These are phyloP conservation scores for Pythium dissimile DNA, from an alignment of 352 stramenopile genomes.

Conservation along the genomic window DNA sequence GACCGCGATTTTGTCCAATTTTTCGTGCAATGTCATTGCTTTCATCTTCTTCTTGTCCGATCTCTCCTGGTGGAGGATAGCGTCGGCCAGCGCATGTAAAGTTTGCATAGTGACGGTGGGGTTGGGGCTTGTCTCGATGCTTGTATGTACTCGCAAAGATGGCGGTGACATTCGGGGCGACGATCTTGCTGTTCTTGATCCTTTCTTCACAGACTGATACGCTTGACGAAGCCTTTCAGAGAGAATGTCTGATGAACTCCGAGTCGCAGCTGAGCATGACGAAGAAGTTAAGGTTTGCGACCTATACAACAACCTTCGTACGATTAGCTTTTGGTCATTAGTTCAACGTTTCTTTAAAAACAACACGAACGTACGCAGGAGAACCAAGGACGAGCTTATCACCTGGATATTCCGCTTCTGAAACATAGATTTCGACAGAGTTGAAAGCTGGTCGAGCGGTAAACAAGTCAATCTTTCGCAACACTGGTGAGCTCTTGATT, in stretches of 20 bases:
- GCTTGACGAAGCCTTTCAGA: constrained; percentile 43
- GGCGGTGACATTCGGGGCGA: too few species aligned
- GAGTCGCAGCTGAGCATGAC: background rate
- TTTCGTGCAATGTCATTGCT: constrained; percentile 38
- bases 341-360: too few species aligned
- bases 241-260: constrained; percentile 25
- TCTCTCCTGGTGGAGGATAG: constrained; percentile 25
- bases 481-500: constrained; percentile 32
- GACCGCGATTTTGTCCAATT: constrained; percentile 36
- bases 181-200: too few species aligned
- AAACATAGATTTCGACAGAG: background rate
- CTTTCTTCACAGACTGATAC: constrained; percentile 52
- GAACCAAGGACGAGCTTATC: constrained; percentile 1
- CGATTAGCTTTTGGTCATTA: too few species aligned
- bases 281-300: background rate
- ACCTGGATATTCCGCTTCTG: constrained; percentile 9
- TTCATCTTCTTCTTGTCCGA: constrained; percentile 10
- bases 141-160: too few species aligned
- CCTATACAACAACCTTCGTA: too few species aligned
- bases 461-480: constrained; percentile 11
- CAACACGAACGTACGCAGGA: too few species aligned
- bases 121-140: too few species aligned
- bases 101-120: constrained; percentile 5
- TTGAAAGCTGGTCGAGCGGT: constrained; percentile 5
- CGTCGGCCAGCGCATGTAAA: constrained; percentile 30